phyloP scores from a whole-genome alignment of 257 asterid genomes.

The Solanum pimpinellifolium region DNA sequence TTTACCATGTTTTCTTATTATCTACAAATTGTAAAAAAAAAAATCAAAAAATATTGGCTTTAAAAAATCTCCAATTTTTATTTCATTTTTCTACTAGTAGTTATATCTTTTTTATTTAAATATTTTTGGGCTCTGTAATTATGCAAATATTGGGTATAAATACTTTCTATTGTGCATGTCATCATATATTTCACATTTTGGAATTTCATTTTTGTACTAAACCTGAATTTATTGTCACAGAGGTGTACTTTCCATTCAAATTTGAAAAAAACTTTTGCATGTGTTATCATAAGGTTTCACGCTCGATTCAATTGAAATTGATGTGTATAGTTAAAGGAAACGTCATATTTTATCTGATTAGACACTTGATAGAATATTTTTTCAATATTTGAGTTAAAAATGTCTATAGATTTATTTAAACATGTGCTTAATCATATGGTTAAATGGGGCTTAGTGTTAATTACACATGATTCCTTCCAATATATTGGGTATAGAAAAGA shows the following conservation, averaged over 20 bases:
- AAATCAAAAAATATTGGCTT: conserved; percentile 1
- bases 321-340: neutral
- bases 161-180: neutral
- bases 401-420: neutral
- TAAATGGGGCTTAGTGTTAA: neutral
- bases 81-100: neutral
- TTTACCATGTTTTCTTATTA: conserved; percentile 76
- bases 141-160: neutral
- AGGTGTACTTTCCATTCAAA: neutral
- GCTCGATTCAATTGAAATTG: too few relatives aligned
- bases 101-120: conserved; percentile 1
- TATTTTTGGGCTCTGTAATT: conserved; percentile 25
- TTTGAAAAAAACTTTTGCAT: neutral
- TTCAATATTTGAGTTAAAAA: neutral
- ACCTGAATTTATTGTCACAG: neutral
- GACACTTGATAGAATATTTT: neutral
- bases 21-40: conserved; percentile 61
- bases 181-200: neutral
- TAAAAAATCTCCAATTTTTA: neutral
- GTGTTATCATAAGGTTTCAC: neutral
- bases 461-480: neutral
- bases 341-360: neutral
- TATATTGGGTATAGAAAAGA: neutral
- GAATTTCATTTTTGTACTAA: neutral
- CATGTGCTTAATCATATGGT: neutral